phyloP scores from a whole-genome alignment of 2,329 filamentous ascomycete genomes.

The Pleoardoris graminearum region DNA sequence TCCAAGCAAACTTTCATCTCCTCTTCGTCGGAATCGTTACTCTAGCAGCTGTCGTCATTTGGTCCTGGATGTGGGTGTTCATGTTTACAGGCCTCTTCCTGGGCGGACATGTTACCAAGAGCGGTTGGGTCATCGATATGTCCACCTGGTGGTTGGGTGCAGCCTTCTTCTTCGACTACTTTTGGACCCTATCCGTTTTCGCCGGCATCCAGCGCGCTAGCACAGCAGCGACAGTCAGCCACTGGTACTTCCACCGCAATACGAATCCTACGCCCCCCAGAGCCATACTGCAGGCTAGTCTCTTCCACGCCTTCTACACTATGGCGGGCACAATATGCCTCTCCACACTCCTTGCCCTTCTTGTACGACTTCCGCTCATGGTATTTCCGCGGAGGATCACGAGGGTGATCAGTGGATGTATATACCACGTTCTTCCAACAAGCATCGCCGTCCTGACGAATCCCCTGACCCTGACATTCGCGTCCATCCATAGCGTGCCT shows the following conservation, averaged over 20 bases:
- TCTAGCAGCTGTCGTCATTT: constrained; percentile 74
- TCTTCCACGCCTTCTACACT: constrained; percentile 79
- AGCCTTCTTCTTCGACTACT: constrained; percentile 90
- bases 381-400: constrained; percentile 77
- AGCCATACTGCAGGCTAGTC: constrained; percentile 80
- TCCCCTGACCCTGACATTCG: constrained; percentile 87
- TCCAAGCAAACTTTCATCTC: constrained; percentile 81
- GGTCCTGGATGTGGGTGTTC: constrained; percentile 94
- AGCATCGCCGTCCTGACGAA: constrained; percentile 86
- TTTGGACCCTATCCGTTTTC: constrained; percentile 90
- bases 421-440: constrained; percentile 80
- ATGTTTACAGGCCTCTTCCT: constrained; percentile 98
- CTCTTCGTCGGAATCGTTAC: constrained; percentile 81
- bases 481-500: constrained; percentile 88
- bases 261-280: constrained; percentile 73
- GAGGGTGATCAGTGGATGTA: constrained; percentile 68
- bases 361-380: constrained; percentile 82
- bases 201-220: constrained; percentile 87
- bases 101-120: constrained; percentile 74
- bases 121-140: constrained; percentile 77
- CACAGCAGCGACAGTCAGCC: constrained; percentile 91
- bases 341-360: constrained; percentile 77
- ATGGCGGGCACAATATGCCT: constrained; percentile 92
- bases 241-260: constrained; percentile 98
- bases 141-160: constrained; percentile 95